phyloP scores from a whole-genome alignment of 2,329 filamentous ascomycete genomes.

The Cordyceps farinosa region DNA sequence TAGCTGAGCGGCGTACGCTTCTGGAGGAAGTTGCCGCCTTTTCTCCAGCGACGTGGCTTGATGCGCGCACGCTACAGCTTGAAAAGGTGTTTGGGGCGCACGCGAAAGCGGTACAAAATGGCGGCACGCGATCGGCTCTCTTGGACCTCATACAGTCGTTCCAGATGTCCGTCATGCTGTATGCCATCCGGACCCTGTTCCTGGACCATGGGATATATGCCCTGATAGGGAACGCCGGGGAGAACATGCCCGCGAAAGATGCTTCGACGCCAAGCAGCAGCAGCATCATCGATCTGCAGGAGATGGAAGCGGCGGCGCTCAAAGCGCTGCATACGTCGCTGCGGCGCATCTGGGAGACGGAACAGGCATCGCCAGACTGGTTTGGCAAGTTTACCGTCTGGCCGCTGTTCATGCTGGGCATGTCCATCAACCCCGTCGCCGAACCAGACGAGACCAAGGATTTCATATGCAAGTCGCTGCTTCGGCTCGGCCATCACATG shows the following conservation, averaged over 20 bases:
- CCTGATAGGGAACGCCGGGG: not conserved
- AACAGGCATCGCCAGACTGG: constrained; percentile 7
- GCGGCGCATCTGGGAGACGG: constrained; percentile 12
- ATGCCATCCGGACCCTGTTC: constrained; percentile 19
- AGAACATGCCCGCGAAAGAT: too few relatives aligned
- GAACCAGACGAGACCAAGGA: not conserved
- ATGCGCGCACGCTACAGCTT: not conserved
- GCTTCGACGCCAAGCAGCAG: not conserved
- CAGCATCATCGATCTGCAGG: not conserved
- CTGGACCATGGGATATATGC: constrained; percentile 10
- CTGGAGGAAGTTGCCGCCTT: not conserved
- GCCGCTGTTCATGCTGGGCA: constrained; percentile 18
- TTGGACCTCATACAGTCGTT: constrained; percentile 14
- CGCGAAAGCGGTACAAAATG: not conserved
- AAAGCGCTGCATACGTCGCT: not conserved
- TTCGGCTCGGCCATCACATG: constrained; percentile 12
- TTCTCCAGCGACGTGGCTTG: constrained; percentile 5
- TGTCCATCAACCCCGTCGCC: not conserved
- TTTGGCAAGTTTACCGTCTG: constrained; percentile 18
- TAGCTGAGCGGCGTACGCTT: not conserved
- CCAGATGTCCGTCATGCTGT: constrained; percentile 13
- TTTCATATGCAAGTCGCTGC: constrained; percentile 11
- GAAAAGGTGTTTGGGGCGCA: not conserved
- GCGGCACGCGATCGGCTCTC: not conserved
- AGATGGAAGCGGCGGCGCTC: not conserved